Evolutionary conservation across 345 rosid species (phyloP), one percentile per base, ranked within the genome.

Genomic region (Corchorus olitorius): DNA sequence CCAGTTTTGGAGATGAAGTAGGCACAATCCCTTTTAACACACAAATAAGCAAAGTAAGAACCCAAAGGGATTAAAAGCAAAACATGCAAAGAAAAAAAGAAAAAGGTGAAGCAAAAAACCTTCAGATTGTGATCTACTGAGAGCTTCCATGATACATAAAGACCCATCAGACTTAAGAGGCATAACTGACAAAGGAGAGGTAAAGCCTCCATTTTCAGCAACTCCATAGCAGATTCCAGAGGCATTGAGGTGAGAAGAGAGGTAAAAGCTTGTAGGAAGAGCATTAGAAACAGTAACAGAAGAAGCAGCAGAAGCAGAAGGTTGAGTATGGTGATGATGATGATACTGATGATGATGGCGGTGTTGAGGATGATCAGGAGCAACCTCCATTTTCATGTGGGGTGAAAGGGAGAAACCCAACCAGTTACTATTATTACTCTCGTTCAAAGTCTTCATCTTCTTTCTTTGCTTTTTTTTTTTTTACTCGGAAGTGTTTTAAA

Each of bases 101-200:
- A 13, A 53, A 67, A 75, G 12, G 2, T 22, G 66, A 45, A 69
- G 60, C 77, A 27, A 27, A 27, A 13, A 73, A 89, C 93, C 91
- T 84, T 86, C 87, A 4, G 91, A 71, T 4, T 89, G 94, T 72
- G 94, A 88, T 81, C 89, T 80, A 48, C 82, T 73, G 13, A 91
- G 91, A 70, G 97, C 93, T 78, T 90, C 94, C 91, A 90, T 83
- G 63, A 88, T 87, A 70, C 97, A 90, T 71, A 92, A 90, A 49
- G 94, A 92, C 15, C 97, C 94, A 52, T 92, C 97, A 43, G 94
- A 90, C 80, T 90, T 92, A 64, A 92, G 89, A 4, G 97, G 97
- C 97, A 92, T 92, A 19, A 82, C 90, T 54, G 93, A 82, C 65
- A 90, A 77, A 19, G 94, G 80, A 76, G 90, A 83, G 77, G 87